Evolutionary conservation across 1,139 yeast species (phyloP).

Genomic region (Sugiyamaella pinicola): DNA sequence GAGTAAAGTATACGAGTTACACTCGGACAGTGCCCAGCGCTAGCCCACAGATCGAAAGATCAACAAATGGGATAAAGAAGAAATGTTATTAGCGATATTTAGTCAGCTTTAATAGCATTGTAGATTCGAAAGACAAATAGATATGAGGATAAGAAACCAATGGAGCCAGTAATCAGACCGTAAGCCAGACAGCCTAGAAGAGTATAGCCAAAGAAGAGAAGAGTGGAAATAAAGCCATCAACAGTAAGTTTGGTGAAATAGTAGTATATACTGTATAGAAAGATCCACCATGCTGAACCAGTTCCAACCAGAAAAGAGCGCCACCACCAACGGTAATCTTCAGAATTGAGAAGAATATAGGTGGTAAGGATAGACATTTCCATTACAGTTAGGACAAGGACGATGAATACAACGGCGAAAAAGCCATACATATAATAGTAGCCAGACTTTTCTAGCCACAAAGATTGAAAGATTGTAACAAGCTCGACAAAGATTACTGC

Average conservation of each 20-base stretch:
- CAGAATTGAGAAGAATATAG: conserved; percentile 62
- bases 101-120: conserved; percentile 51
- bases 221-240: conserved; percentile 64
- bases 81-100: background rate
- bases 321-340: conserved; percentile 84
- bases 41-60: too few relatives aligned
- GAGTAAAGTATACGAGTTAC: too few relatives aligned
- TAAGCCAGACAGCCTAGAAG: conserved; percentile 62
- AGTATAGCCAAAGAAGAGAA: conserved; percentile 74
- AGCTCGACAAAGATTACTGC: conserved; percentile 80
- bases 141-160: conserved; percentile 68
- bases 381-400: conserved; percentile 62
- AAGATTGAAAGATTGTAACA: conserved; percentile 69
- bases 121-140: conserved; percentile 61
- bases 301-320: conserved; percentile 72
- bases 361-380: conserved; percentile 77
- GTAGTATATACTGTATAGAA: conserved; percentile 69
- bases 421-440: conserved; percentile 83
- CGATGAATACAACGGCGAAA: conserved; percentile 60
- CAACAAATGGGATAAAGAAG: background rate
- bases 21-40: background rate
- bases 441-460: conserved; percentile 80
- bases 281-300: conserved; percentile 70
- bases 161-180: conserved; percentile 74
- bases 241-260: conserved; percentile 45